These are phyloP conservation scores for Monilinia fructicola DNA, from an alignment of 2,329 filamentous ascomycete genomes.

Conservation along the genomic window DNA sequence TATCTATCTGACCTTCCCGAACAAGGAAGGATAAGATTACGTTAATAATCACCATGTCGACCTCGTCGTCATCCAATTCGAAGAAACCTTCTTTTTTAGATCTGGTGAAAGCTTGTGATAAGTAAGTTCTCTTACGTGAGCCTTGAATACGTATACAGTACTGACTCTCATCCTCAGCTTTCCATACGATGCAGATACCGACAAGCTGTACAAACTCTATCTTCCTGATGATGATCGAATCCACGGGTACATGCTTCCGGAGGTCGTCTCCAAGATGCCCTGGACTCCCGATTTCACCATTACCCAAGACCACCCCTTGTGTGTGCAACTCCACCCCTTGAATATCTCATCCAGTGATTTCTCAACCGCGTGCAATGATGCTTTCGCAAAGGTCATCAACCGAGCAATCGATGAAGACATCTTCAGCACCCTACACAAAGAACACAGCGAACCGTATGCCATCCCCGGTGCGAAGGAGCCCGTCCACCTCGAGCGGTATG, in stretches of 20 bases:
- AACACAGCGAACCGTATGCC: constrained; percentile 22
- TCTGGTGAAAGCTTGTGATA: constrained; percentile 46
- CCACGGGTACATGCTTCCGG: constrained; percentile 52
- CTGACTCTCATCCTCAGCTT: background rate
- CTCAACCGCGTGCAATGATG: constrained; percentile 43
- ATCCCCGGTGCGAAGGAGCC: constrained; percentile 9
- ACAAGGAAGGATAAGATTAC: background rate
- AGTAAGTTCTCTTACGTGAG: constrained; percentile 38
- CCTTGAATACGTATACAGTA: too few relatives aligned
- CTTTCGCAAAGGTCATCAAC: constrained; percentile 42
- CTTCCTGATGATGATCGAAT: constrained; percentile 48
- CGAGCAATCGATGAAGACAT: constrained; percentile 45
- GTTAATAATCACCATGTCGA: background rate
- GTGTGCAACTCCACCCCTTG: constrained; percentile 39
- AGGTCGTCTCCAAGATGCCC: constrained; percentile 48
- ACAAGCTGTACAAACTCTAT: constrained; percentile 46
- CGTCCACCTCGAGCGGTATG: constrained; percentile 25
- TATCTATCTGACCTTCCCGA: background rate
- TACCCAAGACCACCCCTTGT: constrained; percentile 34
- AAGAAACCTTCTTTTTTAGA: constrained; percentile 38
- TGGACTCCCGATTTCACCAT: constrained; percentile 47
- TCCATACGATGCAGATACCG: constrained; percentile 25
- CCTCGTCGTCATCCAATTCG: constrained; percentile 4
- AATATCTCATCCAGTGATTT: constrained; percentile 37
- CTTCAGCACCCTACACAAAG: constrained; percentile 32